Percentiles rank a stretch among this genome's conserved stretches.
These are phyloP conservation scores for Domatiomyces catenatus DNA, from an alignment of 2,329 filamentous ascomycete species.

Conservation along the genomic window DNA sequence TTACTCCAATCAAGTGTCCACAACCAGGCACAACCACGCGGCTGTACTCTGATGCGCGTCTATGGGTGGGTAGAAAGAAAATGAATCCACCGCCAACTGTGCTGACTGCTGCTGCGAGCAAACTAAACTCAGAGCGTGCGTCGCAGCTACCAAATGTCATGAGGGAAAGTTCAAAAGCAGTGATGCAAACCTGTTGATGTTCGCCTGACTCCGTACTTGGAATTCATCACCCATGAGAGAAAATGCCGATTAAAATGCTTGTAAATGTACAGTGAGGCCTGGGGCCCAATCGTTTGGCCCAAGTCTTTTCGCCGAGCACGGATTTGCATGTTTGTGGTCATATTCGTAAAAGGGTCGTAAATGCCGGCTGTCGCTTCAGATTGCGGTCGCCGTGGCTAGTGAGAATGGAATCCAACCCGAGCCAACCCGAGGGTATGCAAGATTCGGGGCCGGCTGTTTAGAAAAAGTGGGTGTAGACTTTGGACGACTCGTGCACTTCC, in stretches of 20 bases:
- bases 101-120: not conserved
- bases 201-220: not conserved
- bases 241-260: not conserved
- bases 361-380: not conserved
- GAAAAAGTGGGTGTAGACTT: slow-evolving; percentile 99
- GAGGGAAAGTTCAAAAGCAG: not conserved
- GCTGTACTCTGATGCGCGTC: not conserved
- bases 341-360: not conserved
- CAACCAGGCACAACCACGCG: not conserved
- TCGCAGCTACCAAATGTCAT: not conserved
- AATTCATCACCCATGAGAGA: not conserved
- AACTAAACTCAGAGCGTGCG: not conserved
- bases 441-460: slow-evolving; percentile 25
- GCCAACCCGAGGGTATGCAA: slow-evolving; percentile 5
- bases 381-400: not conserved
- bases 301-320: not conserved
- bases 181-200: not conserved
- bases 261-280: not conserved
- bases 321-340: not conserved
- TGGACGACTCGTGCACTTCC: slow-evolving; percentile 98
- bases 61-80: not conserved
- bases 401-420: not conserved
- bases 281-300: not conserved
- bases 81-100: not conserved
- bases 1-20: not conserved